Conservation (phyloP, 371 early-diverging fungal genomes). For the Syncephalastrum racemosum region DNA sequence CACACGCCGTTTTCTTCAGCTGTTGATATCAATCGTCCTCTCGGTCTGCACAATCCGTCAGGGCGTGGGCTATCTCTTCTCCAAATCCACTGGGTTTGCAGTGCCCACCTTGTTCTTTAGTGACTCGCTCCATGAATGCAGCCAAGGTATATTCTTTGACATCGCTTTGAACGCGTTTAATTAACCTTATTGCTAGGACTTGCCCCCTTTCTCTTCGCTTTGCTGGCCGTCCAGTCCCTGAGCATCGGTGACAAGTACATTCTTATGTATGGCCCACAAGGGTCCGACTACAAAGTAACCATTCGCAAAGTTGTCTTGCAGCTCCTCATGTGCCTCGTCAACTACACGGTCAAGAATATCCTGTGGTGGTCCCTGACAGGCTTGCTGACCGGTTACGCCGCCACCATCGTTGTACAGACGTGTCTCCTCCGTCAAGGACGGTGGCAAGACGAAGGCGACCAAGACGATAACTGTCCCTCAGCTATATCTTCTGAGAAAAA, state of each 20-base stretch:
- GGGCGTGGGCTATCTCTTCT: slow-evolving; percentile 52
- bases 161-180: background rate
- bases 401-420: slow-evolving; percentile 34
- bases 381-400: slow-evolving; percentile 48
- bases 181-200: slow-evolving; percentile 35
- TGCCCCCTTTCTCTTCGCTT: slow-evolving; percentile 56
- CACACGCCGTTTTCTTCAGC: slow-evolving; percentile 37
- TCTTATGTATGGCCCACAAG: slow-evolving; percentile 39
- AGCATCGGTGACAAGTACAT: slow-evolving; percentile 57
- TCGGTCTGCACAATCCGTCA: slow-evolving; percentile 39
- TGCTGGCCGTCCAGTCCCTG: slow-evolving; percentile 56
- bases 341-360: slow-evolving; percentile 52
- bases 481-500: too few relatives aligned
- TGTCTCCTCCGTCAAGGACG: slow-evolving; percentile 24
- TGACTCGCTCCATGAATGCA: slow-evolving; percentile 62
- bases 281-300: slow-evolving; percentile 33
- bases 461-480: slow-evolving; percentile 18
- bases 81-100: slow-evolving; percentile 57
- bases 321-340: slow-evolving; percentile 51
- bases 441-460: slow-evolving; percentile 29
- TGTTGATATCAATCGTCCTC: slow-evolving; percentile 28
- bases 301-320: slow-evolving; percentile 51
- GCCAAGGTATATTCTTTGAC: slow-evolving; percentile 43
- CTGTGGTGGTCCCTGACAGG: slow-evolving; percentile 67
- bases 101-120: slow-evolving; percentile 60